Conservation (phyloP, 1,284 basidiomycete species). For the Irpex sp. region DNA sequence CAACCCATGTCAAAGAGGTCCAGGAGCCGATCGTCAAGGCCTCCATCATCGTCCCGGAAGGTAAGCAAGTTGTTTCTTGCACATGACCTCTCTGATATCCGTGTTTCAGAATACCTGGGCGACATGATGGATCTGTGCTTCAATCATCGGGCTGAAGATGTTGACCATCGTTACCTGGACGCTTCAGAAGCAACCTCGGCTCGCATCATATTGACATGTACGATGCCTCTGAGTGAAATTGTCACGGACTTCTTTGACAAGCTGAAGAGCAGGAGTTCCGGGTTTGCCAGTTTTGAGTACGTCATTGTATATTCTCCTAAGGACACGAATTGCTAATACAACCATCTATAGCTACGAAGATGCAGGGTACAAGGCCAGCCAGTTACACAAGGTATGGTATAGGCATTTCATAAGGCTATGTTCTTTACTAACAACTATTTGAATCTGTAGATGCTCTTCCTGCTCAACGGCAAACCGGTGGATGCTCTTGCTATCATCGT, state of each 20-base stretch:
- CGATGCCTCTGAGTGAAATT: constrained; percentile 90
- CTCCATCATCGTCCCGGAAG: constrained; percentile 93
- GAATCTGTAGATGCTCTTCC: constrained; percentile 78
- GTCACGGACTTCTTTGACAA: constrained; percentile 95
- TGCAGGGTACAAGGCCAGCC: constrained; percentile 84
- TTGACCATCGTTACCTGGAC: constrained; percentile 86
- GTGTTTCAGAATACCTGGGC: constrained; percentile 77
- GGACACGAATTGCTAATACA: background rate
- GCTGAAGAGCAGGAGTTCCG: constrained; percentile 90
- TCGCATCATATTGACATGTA: constrained; percentile 84
- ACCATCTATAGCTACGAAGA: constrained; percentile 84
- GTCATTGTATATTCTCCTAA: constrained; percentile 33
- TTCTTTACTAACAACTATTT: background rate
- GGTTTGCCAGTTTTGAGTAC: constrained; percentile 93
- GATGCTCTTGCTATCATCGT: constrained; percentile 94
- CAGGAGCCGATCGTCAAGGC: constrained; percentile 92
- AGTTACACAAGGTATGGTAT: constrained; percentile 80
- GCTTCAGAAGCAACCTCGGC: constrained; percentile 52
- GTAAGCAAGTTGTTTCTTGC: constrained; percentile 45
- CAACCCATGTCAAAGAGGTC: constrained; percentile 71
- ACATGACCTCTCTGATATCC: background rate
- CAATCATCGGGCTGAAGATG: constrained; percentile 79
- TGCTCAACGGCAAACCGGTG: constrained; percentile 89
- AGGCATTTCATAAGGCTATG: background rate
- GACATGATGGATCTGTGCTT: constrained; percentile 94